A percentile compares a stretch with the other conserved stretches of the same genome.
phyloP scores from a whole-genome alignment of 108 stramenopile genomes.

The Ochromonas danica region DNA sequence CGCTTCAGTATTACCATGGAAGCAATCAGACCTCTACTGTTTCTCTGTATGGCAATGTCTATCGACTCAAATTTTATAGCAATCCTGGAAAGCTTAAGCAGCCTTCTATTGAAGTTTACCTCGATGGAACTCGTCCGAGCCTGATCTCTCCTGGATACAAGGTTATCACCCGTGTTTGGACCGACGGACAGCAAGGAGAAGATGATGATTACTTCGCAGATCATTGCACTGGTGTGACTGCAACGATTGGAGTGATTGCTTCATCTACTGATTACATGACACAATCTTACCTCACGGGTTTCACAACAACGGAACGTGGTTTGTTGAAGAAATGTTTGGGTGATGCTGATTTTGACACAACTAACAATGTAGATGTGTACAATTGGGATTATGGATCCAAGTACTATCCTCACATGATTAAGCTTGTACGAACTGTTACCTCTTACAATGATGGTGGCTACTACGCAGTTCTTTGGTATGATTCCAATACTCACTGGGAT shows the following conservation, averaged over 20 bases:
- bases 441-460: conserved; percentile 24
- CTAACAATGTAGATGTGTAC: conserved; percentile 33
- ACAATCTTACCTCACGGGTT: not conserved
- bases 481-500: not conserved
- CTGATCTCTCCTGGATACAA: not conserved
- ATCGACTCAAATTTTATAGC: conserved; percentile 40
- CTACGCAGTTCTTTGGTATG: conserved; percentile 26
- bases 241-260: not conserved
- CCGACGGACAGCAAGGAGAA: conserved; percentile 30
- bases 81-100: conserved; percentile 39
- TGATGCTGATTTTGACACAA: conserved; percentile 3
- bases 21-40: not conserved
- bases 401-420: conserved; percentile 27
- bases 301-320: not conserved
- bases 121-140: conserved; percentile 8
- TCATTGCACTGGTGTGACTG: conserved; percentile 32
- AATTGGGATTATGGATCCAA: conserved; percentile 35
- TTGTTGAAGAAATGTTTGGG: conserved; percentile 34
- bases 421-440: conserved; percentile 35
- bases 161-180: conserved; percentile 40
- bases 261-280: not conserved
- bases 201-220: conserved; percentile 26
- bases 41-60: not conserved
- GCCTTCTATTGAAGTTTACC: conserved; percentile 39
- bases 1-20: not conserved